Conservation (phyloP, 148 eudicot genomes). For the Heliosperma pusillum region DNA sequence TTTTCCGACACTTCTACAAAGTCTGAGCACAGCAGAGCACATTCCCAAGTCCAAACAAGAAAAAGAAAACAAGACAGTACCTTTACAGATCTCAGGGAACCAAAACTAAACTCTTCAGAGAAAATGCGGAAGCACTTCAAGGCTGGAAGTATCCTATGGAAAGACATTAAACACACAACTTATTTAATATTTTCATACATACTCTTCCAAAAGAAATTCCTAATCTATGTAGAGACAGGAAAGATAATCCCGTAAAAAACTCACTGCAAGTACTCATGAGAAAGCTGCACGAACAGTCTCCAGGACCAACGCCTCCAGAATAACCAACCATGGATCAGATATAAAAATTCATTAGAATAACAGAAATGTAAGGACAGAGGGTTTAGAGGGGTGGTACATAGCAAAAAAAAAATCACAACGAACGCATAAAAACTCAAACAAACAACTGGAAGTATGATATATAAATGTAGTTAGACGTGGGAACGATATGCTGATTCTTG, state of each 20-base stretch:
- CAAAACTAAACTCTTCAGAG: neutral
- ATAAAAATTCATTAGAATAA: slow-evolving; percentile 35
- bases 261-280: slow-evolving; percentile 26
- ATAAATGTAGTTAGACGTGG: neutral
- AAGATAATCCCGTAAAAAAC: slow-evolving; percentile 13
- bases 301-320: slow-evolving; percentile 27
- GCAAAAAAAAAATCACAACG: neutral
- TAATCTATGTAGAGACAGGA: neutral
- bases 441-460: neutral
- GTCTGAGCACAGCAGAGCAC: neutral
- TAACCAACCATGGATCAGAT: slow-evolving; percentile 29
- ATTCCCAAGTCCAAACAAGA: neutral
- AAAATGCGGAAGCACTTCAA: slow-evolving; percentile 18
- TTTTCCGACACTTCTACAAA: neutral
- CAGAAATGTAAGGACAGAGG: slow-evolving; percentile 6
- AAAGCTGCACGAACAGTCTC: slow-evolving; percentile 28
- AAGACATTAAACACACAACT: slow-evolving; percentile 9
- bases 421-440: neutral
- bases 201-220: neutral
- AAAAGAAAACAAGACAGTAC: slow-evolving; percentile 1
- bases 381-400: neutral
- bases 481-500: neutral
- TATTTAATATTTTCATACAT: neutral
- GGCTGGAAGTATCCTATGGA: slow-evolving; percentile 13
- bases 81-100: neutral